Percentiles rank a stretch among this genome's conserved stretches.
Conservation (phyloP, 352 stramenopile genomes). For the Phytophthora boehmeriae region DNA sequence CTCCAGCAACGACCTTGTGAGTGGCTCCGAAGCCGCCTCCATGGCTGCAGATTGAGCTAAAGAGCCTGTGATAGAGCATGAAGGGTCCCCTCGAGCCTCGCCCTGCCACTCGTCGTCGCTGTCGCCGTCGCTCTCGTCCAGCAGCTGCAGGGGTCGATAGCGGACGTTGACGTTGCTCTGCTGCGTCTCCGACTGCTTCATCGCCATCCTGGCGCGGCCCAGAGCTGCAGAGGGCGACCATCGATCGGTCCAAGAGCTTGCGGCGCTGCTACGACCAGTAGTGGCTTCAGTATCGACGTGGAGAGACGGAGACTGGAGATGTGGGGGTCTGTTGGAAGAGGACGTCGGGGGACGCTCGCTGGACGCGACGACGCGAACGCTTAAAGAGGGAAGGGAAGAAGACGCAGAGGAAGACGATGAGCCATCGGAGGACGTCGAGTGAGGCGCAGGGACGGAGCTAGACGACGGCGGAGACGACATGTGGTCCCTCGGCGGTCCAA, state of each 20-base stretch:
- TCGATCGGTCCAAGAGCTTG: constrained; percentile 17
- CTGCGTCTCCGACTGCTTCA: constrained; percentile 17
- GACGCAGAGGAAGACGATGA: constrained; percentile 15
- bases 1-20: constrained; percentile 42
- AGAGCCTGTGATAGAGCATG: constrained; percentile 1
- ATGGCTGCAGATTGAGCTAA: constrained; percentile 10
- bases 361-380: constrained; percentile 7
- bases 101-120: constrained; percentile 37
- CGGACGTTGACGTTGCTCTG: constrained; percentile 15
- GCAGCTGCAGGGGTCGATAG: constrained; percentile 36
- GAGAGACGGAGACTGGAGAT: not conserved
- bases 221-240: constrained; percentile 28
- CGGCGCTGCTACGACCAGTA: not conserved
- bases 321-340: not conserved
- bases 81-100: constrained; percentile 16
- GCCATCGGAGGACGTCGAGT: not conserved
- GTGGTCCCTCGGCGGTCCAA: not conserved
- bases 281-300: not conserved
- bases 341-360: constrained; percentile 10
- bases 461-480: constrained; percentile 14
- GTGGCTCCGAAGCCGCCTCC: constrained; percentile 35
- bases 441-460: not conserved
- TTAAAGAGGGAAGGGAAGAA: constrained; percentile 2
- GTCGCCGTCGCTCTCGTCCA: constrained; percentile 26
- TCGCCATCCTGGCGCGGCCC: constrained; percentile 15